A percentile compares a stretch with the other conserved stretches of the same genome.
These are phyloP conservation scores for Cicer arietinum DNA, from an alignment of 306 rosid genomes.

Conservation along the genomic window DNA sequence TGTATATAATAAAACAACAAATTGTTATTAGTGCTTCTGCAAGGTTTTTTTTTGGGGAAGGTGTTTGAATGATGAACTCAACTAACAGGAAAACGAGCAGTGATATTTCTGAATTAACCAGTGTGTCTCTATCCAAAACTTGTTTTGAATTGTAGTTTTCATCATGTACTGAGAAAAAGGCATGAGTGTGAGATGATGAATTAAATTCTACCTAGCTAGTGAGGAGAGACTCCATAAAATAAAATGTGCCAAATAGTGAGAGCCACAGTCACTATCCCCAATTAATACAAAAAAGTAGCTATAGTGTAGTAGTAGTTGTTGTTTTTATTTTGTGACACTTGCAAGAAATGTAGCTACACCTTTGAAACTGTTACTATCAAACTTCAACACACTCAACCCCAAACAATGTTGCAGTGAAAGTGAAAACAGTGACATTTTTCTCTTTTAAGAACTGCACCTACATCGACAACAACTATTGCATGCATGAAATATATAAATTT, in stretches of 20 bases:
- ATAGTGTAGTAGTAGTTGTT: conserved; percentile 4
- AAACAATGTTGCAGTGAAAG: conserved; percentile 47
- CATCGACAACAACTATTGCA: conserved; percentile 51
- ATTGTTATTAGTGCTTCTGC: background rate
- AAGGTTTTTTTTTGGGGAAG: conserved; percentile 23
- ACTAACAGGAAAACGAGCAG: conserved; percentile 51
- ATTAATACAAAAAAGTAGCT: conserved; percentile 24
- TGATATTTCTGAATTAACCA: conserved; percentile 46
- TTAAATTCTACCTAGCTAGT: background rate
- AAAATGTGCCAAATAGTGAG: conserved; percentile 48
- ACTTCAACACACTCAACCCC: conserved; percentile 54
- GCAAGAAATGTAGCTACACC: conserved; percentile 26
- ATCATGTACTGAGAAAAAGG: conserved; percentile 48
- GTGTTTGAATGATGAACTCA: conserved; percentile 40
- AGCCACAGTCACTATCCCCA: conserved; percentile 45
- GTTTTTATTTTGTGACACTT: conserved; percentile 36
- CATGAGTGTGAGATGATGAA: conserved; percentile 37
- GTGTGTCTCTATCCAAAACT: conserved; percentile 43
- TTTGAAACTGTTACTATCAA: conserved; percentile 47
- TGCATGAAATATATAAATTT: conserved; percentile 34
- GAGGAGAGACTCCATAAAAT: conserved; percentile 13
- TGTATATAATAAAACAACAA: background rate
- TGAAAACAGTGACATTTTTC: conserved; percentile 56
- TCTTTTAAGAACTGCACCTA: conserved; percentile 46
- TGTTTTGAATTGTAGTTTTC: conserved; percentile 64